These are phyloP conservation scores for Rhododendron simsii DNA, from an alignment of 148 eudicot genomes.

Conservation along the genomic window DNA sequence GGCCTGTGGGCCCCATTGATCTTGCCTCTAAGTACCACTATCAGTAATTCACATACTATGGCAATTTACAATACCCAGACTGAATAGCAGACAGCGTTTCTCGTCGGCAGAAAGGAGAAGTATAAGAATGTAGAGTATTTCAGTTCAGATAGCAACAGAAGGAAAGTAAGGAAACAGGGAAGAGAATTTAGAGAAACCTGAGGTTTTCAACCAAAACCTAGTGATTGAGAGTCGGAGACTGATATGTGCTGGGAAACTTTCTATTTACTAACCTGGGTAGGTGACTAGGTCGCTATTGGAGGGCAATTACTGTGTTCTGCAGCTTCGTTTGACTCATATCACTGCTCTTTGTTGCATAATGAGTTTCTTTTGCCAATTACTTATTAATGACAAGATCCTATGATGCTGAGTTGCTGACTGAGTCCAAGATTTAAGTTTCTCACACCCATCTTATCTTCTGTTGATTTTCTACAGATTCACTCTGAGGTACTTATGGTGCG, in stretches of 20 bases:
- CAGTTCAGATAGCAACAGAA: not conserved
- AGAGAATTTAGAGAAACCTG: not conserved
- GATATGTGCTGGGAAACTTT: not conserved
- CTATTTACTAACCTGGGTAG: not conserved
- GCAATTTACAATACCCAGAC: not conserved
- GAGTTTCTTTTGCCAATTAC: not conserved
- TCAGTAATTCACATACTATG: not conserved
- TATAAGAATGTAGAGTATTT: not conserved
- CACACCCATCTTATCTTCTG: not conserved
- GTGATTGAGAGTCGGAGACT: not conserved
- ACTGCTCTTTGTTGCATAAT: not conserved
- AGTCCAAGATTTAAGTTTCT: not conserved
- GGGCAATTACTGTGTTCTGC: not conserved
- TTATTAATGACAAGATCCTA: not conserved
- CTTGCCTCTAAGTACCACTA: not conserved
- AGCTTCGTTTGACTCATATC: not conserved
- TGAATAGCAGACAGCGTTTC: not conserved
- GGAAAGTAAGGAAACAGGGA: not conserved
- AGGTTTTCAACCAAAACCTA: not conserved
- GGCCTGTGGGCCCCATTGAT: not conserved
- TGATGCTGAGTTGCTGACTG: not conserved
- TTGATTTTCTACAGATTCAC: constrained; percentile 34
- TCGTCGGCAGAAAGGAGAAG: not conserved
- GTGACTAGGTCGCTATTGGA: not conserved
- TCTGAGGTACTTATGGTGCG: constrained; percentile 30